These are phyloP conservation scores for Tricholoma saponaceum DNA, from an alignment of 768 basidiomycete genomes.

Conservation along the genomic window DNA sequence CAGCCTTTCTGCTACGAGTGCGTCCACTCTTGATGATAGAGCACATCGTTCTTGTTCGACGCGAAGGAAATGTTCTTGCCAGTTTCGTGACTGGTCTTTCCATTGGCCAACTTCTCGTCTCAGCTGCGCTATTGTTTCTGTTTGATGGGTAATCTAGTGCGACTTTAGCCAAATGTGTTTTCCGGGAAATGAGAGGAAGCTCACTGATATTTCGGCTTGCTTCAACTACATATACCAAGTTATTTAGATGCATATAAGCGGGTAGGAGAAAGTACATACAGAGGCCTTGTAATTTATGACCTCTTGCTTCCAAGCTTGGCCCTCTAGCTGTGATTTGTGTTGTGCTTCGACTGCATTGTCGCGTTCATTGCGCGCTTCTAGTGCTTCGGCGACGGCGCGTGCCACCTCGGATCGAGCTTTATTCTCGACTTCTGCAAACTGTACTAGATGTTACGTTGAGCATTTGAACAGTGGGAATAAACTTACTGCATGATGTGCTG, in stretches of 20 bases:
- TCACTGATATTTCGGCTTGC: conserved; percentile 57
- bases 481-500: conserved; percentile 20
- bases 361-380: conserved; percentile 46
- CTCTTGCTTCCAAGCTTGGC: conserved; percentile 46
- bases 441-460: background rate
- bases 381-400: conserved; percentile 40
- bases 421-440: conserved; percentile 58
- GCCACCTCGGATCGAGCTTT: conserved; percentile 50
- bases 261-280: conserved; percentile 34
- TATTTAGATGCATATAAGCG: conserved; percentile 8
- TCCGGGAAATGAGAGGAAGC: conserved; percentile 2
- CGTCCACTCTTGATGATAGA: conserved; percentile 54
- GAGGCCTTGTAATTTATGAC: conserved; percentile 33
- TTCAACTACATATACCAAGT: conserved; percentile 34
- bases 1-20: conserved; percentile 48
- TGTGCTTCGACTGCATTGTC: conserved; percentile 41
- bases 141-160: conserved; percentile 51
- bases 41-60: conserved; percentile 66
- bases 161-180: background rate
- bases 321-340: conserved; percentile 40
- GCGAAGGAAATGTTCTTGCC: conserved; percentile 78
- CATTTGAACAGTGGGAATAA: too few species aligned
- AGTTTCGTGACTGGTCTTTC: conserved; percentile 72
- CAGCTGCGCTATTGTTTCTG: conserved; percentile 56
- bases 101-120: conserved; percentile 64